phyloP scores from a whole-genome alignment of 768 basidiomycete species.

The Russula foetens region DNA sequence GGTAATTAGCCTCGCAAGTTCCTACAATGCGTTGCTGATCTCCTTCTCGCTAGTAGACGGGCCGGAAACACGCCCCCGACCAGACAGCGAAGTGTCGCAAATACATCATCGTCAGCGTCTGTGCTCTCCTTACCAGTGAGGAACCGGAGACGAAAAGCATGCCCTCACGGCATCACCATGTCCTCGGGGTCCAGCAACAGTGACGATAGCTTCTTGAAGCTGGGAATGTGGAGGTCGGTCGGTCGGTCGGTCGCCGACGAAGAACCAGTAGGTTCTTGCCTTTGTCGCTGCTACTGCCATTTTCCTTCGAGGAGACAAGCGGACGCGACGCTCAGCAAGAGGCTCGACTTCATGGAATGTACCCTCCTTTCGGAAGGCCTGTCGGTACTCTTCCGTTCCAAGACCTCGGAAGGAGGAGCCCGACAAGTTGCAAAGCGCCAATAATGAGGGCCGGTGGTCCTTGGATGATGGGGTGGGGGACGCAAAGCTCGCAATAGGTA shows the following conservation, averaged over 20 bases:
- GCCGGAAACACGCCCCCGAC: conserved; percentile 54
- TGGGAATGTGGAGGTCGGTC: conserved; percentile 37
- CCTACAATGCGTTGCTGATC: conserved; percentile 50
- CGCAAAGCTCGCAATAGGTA: conserved; percentile 91
- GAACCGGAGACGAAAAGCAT: conserved; percentile 81
- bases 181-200: conserved; percentile 69
- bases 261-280: conserved; percentile 34
- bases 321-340: conserved; percentile 47
- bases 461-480: conserved; percentile 89
- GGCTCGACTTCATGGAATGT: conserved; percentile 91
- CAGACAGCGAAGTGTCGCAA: conserved; percentile 53
- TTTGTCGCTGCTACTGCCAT: conserved; percentile 38
- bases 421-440: conserved; percentile 87
- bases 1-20: conserved; percentile 72
- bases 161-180: too few relatives aligned
- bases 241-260: conserved; percentile 35
- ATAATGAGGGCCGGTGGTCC: conserved; percentile 82
- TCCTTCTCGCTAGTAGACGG: conserved; percentile 53
- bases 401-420: conserved; percentile 76
- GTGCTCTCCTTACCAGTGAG: conserved; percentile 48
- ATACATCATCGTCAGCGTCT: conserved; percentile 53
- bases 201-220: conserved; percentile 65
- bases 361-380: conserved; percentile 88
- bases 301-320: conserved; percentile 47
- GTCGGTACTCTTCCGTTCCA: conserved; percentile 77